phyloP scores from a whole-genome alignment of 805 yeast genomes.

The Zygosaccharomyces lentus region DNA sequence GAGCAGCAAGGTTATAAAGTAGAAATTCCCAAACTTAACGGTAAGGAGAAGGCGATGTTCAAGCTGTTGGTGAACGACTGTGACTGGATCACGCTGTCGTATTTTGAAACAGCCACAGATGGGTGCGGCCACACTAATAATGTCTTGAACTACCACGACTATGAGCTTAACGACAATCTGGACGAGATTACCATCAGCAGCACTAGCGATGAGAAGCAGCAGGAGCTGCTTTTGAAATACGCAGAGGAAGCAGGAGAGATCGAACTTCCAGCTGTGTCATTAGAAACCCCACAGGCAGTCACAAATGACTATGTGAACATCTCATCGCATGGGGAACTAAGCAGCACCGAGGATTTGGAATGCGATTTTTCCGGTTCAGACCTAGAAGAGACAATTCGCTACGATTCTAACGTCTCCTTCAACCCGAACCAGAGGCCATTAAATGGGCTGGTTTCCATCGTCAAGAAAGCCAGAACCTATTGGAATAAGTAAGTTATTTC shows the following conservation, averaged over 20 bases:
- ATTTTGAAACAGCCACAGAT: constrained; percentile 25
- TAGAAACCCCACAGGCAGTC: constrained; percentile 8
- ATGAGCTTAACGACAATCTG: constrained; percentile 15
- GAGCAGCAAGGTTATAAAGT: constrained; percentile 18
- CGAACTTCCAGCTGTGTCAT: background rate
- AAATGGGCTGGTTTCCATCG: constrained; percentile 19
- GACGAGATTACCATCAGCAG: constrained; percentile 22
- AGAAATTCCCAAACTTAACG: constrained; percentile 14
- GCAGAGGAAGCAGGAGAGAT: constrained; percentile 6
- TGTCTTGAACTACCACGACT: constrained; percentile 18
- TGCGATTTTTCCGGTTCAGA: constrained; percentile 11
- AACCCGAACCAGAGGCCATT: constrained; percentile 14
- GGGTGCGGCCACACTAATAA: constrained; percentile 26
- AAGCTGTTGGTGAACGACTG: constrained; percentile 26
- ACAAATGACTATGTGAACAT: constrained; percentile 27
- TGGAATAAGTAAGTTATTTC: constrained; percentile 18
- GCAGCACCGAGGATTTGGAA: constrained; percentile 30
- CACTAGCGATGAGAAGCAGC: constrained; percentile 12
- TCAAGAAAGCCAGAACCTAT: constrained; percentile 24
- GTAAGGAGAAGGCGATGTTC: constrained; percentile 15
- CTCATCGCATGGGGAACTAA: constrained; percentile 30
- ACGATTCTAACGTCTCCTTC: constrained; percentile 11
- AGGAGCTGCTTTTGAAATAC: constrained; percentile 12
- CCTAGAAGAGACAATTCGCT: constrained; percentile 16
- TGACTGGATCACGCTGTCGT: constrained; percentile 26